Evolutionary conservation across 2,329 filamentous ascomycete species (phyloP).

Genomic region (Aspergillus alliaceus): DNA sequence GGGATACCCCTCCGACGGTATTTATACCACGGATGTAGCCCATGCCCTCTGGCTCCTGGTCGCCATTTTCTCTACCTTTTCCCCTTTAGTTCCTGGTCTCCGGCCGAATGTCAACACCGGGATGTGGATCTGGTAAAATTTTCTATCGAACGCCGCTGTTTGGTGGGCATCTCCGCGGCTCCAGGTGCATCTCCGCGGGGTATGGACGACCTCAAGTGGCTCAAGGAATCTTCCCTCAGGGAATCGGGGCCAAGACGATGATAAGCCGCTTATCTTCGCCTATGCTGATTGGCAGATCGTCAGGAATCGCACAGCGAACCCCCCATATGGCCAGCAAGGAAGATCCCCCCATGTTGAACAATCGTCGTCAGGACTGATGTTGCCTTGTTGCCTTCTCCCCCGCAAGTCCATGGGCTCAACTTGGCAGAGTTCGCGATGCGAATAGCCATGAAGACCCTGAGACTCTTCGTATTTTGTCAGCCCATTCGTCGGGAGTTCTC

Average conservation of each 20-base stretch:
- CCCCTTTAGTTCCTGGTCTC: not conserved
- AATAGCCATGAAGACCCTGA: no score
- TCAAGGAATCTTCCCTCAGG: not conserved
- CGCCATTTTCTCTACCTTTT: not conserved
- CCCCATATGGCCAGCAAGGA: not conserved
- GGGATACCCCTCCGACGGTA: not conserved
- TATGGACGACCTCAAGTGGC: not conserved
- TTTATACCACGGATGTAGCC: not conserved
- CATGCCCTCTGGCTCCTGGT: not conserved
- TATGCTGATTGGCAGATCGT: not conserved
- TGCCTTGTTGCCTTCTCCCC: no score
- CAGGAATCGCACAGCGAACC: not conserved
- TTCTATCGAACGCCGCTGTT: not conserved
- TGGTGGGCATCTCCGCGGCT: not conserved
- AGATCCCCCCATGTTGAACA: not conserved
- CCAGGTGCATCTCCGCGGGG: not conserved
- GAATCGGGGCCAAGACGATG: not conserved
- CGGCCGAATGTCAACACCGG: not conserved
- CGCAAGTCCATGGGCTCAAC: no score
- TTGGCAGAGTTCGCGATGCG: no score
- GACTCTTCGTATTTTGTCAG: not conserved
- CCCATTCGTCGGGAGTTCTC: not conserved
- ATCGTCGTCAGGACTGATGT: not conserved
- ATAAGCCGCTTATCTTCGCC: not conserved
- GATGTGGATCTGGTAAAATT: not conserved